Base-by-base conservation (phyloP, 441 rosid genomes). In the Erodium trifolium region DNA sequence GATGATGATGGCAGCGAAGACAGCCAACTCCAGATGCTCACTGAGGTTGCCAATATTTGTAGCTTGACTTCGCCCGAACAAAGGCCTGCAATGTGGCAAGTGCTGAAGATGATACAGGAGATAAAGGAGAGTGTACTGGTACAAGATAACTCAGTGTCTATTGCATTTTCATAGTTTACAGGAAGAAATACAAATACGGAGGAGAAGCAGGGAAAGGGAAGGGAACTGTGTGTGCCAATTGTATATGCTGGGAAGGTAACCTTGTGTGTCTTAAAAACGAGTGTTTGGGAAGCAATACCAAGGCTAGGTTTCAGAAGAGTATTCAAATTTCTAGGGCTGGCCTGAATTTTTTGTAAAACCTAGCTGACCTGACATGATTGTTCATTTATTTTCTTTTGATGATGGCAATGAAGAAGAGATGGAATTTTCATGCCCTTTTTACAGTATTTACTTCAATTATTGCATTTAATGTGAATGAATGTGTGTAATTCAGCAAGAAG, bases 41-140 rank as follows among this genome's bases (percentile, higher is more conserved):
- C 89, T 0, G 88, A 88, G 78, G 86, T 88, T 39, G 98, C 93
- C 43, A 75, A 85, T 34, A 73, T 83, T 68, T 93, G 97, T 71
- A 82, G 98, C 70, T 78, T 80, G 78, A 79, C 80, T 4, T 87
- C 92, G 4, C 87, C 94, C 0, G 98, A 93, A 67, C 88, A 90
- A 76, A 83, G 97, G 72, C 97, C 96, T 0, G 83, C 81, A 0
- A 93, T 93, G 90, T 83, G 87, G 84, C 90, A 86, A 73, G 96
- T 93, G 68, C 72, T 93, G 75, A 86, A 87, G 80, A 90, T 89
- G 96, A 82, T 90, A 78, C 93, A 85, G 68, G 89, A 85, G 74
- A 85, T 90, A 47, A 92, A 90, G 70, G 89, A 86, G 76, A 82
- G 72, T 67, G 90, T 78, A 23, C 68, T 82, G 73, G 70, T 78